Evolutionary conservation across 1,284 basidiomycete species (phyloP).

Genomic region (Cryptococcus hybrid): DNA sequence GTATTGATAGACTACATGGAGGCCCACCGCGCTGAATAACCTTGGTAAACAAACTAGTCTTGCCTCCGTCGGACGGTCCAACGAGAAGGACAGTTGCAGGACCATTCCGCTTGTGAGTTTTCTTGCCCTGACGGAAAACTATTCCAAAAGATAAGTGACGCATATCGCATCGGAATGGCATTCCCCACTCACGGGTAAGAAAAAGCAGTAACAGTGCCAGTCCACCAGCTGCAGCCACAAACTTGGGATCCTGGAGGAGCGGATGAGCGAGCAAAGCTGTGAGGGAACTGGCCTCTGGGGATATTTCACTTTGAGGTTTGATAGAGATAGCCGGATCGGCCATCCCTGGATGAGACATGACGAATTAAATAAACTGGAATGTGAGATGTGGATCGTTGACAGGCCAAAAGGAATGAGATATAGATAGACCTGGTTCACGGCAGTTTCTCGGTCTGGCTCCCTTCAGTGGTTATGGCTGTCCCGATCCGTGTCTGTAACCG

Average conservation of each 20-base stretch:
- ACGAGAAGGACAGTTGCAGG: slow-evolving; percentile 37
- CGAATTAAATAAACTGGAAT: too few species aligned
- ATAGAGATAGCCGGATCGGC: slow-evolving; percentile 1
- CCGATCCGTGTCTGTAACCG: too few species aligned
- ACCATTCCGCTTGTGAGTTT: slow-evolving; percentile 17
- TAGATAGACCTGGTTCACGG: too few species aligned
- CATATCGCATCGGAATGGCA: background rate
- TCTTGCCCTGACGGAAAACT: slow-evolving; percentile 19
- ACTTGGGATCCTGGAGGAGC: slow-evolving; percentile 31
- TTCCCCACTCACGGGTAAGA: slow-evolving; percentile 20
- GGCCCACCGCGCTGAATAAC: slow-evolving; percentile 15
- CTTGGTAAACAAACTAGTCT: slow-evolving; percentile 46
- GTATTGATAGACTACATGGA: background rate
- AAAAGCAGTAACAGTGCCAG: slow-evolving; percentile 24
- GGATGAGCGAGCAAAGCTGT: slow-evolving; percentile 23
- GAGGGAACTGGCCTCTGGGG: slow-evolving; percentile 27
- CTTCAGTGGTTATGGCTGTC: too few species aligned
- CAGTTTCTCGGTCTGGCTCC: too few species aligned
- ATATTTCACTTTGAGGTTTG: background rate
- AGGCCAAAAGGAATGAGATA: too few species aligned
- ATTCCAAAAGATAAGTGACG: background rate
- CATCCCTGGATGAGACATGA: background rate
- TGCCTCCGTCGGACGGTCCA: slow-evolving; percentile 42
- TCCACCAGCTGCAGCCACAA: slow-evolving; percentile 32
- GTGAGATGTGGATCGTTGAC: too few species aligned